Conservation (phyloP, 139 green algal species). For the Yamagishiella unicocca region DNA sequence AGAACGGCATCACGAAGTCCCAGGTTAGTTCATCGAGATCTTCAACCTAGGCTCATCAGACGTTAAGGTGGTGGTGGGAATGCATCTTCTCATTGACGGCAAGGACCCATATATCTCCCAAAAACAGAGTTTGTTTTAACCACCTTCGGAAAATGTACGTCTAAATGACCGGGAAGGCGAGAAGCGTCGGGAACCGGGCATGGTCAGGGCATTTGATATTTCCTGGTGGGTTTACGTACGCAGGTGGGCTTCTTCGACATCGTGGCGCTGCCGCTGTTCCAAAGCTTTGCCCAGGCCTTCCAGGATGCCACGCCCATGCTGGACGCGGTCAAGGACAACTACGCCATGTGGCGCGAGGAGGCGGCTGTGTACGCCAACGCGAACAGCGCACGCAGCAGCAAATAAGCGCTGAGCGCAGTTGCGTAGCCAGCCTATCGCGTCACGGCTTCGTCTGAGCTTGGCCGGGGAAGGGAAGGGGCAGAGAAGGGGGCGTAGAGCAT, state of each 20-base stretch:
- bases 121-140: no score
- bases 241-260: slow-evolving; percentile 82
- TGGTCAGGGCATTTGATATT: no score
- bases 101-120: no score
- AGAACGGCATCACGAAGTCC: slow-evolving; percentile 72
- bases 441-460: no score
- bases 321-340: slow-evolving; percentile 72
- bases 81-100: no score
- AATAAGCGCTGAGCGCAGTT: slow-evolving; percentile 13
- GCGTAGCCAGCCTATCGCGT: neutral
- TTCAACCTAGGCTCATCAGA: no score
- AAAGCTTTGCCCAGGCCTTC: slow-evolving; percentile 67
- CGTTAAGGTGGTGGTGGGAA: no score
- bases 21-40: slow-evolving; percentile 54
- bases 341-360: slow-evolving; percentile 71
- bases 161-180: no score
- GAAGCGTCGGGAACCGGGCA: no score
- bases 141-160: no score
- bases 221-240: no score
- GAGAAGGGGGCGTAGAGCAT: neutral
- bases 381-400: slow-evolving; percentile 43
- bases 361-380: slow-evolving; percentile 32
- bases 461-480: no score
- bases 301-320: slow-evolving; percentile 64
- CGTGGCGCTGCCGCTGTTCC: slow-evolving; percentile 75